Conservation (phyloP, 2,329 filamentous ascomycete genomes). For the Blastomyces silverae region DNA sequence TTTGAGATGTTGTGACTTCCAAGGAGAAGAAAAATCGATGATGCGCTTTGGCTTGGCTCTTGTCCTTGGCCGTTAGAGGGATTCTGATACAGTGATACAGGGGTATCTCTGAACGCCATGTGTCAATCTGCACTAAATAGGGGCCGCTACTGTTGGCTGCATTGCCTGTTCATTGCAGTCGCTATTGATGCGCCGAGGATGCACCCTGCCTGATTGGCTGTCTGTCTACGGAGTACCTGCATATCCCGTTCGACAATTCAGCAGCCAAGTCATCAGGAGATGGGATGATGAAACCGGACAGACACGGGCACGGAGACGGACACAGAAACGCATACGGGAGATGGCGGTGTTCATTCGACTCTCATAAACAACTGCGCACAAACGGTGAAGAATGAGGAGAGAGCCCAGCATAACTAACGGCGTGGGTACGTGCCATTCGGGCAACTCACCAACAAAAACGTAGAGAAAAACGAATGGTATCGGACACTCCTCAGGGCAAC, state of each 20-base stretch:
- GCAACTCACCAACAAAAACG: not conserved
- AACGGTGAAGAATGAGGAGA: not conserved
- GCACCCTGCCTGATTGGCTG: not conserved
- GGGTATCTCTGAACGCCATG: not conserved
- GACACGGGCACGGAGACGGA: not conserved
- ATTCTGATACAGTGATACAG: not conserved
- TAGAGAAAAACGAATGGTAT: not conserved
- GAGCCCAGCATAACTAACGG: not conserved
- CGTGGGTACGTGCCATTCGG: not conserved
- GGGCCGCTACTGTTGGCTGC: not conserved
- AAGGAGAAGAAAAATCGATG: not conserved
- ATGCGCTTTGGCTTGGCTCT: not conserved
- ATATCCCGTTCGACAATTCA: conserved; percentile 1
- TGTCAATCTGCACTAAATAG: not conserved
- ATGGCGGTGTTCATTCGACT: not conserved
- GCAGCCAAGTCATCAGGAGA: not conserved
- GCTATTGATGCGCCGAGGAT: not conserved
- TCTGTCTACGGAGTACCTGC: not conserved
- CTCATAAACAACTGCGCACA: not conserved
- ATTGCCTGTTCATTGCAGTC: not conserved
- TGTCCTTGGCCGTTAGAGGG: not conserved
- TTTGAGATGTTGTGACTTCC: not conserved
- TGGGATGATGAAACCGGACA: not conserved
- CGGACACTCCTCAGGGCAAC: not conserved
- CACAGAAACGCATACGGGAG: not conserved